Conservation (phyloP, 2,329 filamentous ascomycete genomes). For the Dothistroma pini region DNA sequence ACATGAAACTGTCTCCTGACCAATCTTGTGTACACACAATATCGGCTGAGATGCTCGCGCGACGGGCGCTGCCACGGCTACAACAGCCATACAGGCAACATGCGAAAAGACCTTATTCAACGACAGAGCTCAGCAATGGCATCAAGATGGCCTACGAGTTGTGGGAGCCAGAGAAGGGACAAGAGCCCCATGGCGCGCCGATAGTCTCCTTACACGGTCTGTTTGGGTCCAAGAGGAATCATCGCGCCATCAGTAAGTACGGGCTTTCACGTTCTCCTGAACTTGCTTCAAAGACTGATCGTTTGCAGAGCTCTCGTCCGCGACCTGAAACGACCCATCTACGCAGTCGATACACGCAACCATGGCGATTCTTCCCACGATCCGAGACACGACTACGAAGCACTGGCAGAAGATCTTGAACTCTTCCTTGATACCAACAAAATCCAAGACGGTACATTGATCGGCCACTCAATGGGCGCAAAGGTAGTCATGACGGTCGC, state of each 20-base stretch:
- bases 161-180: conserved; percentile 51
- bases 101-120: conserved; percentile 25
- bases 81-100: conserved; percentile 20
- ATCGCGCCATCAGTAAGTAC: conserved; percentile 90
- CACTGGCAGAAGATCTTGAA: conserved; percentile 79
- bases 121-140: conserved; percentile 33
- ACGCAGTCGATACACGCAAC: conserved; percentile 84
- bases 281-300: not conserved
- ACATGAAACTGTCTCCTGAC: conserved; percentile 2
- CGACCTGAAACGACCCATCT: conserved; percentile 75
- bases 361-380: conserved; percentile 87
- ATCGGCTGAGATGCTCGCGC: conserved; percentile 21
- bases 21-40: not conserved
- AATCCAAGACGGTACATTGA: conserved; percentile 68
- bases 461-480: conserved; percentile 96
- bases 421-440: conserved; percentile 70
- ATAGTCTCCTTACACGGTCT: conserved; percentile 89
- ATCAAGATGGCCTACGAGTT: conserved; percentile 60
- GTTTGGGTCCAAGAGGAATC: conserved; percentile 95
- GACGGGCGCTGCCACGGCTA: conserved; percentile 18
- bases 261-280: conserved; percentile 34
- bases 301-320: conserved; percentile 68
- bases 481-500: conserved; percentile 90
- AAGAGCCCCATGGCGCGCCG: conserved; percentile 48
- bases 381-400: conserved; percentile 69